phyloP scores from a whole-genome alignment of 2,329 filamentous ascomycete species.

The Tothia fuscella region DNA sequence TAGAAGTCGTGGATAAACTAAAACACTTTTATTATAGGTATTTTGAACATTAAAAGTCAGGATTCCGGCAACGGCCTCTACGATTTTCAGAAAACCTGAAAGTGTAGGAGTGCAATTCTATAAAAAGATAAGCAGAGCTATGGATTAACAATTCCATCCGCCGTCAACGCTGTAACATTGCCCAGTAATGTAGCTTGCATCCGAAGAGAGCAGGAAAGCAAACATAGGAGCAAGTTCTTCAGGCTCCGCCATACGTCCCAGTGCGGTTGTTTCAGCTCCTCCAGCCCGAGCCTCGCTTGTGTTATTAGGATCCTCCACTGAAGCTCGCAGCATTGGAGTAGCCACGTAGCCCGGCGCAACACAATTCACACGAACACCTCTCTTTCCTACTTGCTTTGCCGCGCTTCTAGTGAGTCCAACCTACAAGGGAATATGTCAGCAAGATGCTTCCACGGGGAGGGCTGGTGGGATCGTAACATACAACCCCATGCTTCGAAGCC shows the following conservation, averaged over 20 bases:
- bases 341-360: slow-evolving; percentile 8
- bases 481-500: slow-evolving; percentile 6
- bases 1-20: too few relatives aligned
- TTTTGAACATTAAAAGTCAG: too few relatives aligned
- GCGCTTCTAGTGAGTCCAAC: slow-evolving; percentile 6
- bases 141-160: slow-evolving; percentile 12
- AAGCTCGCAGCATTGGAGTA: slow-evolving; percentile 5
- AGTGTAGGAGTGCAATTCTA: too few relatives aligned
- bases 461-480: too few relatives aligned
- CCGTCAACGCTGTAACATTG: slow-evolving; percentile 13
- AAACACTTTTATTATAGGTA: too few relatives aligned
- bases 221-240: slow-evolving; percentile 14
- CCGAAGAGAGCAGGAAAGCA: slow-evolving; percentile 13
- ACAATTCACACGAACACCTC: slow-evolving; percentile 5
- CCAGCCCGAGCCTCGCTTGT: neutral
- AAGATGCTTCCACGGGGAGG: too few relatives aligned
- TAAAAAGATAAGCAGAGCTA: too few relatives aligned
- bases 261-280: neutral
- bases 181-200: slow-evolving; percentile 14
- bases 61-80: too few relatives aligned
- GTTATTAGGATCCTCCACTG: neutral
- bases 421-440: too few relatives aligned
- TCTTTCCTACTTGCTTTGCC: slow-evolving; percentile 7
- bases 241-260: slow-evolving; percentile 12
- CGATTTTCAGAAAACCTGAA: too few relatives aligned